Base-by-base conservation (phyloP, 306 rosid genomes). In the Cajanus cajan region DNA sequence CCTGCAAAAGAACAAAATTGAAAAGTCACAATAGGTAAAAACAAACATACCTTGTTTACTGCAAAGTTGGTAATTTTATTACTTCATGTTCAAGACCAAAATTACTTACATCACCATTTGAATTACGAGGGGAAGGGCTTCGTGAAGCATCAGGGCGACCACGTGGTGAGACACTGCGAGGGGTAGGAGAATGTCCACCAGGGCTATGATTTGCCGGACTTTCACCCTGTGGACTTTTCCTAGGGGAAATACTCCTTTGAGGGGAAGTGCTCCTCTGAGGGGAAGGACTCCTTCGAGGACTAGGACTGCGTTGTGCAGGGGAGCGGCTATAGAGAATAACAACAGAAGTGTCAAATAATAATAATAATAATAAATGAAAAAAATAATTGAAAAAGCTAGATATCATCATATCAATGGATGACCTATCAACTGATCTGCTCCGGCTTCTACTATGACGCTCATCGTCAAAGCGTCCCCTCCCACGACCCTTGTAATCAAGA, bases 361-460 rank as follows among this genome's bases (percentile, higher is more conserved):
- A 31, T 19, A 48, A 24, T n/a, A 21, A 44, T 22, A 36, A 28
- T 10, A 19, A 2, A 39, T 36, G 19, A 12, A 6, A 28, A 16
- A 36, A 36, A 64, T 6, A 70, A 65, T 25, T 55, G 16, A 22
- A 78, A 31, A 71, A 28, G 34, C 34, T 11, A 9, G 14, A 62
- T n/a, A n/a, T n/a, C n/a, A n/a, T n/a, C n/a, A n/a, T n/a, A n/a
- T 58, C 74, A 40, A 80, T 22, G 47, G 25, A 41, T 55, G 57
- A 94, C 98, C 94, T 89, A 65, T 91, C 92, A 67, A 87, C 74
- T 6, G 96, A 94, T 72, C 77, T 89, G 51, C 96, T 90, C 1
- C 86, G 80, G 55, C 92, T 92, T n/a, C 78, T 86, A 74, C 95
- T 85, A 15, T 28, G 73, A 3, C 62, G 89, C 39, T 91, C 94